Percentiles rank a stretch among this genome's conserved stretches.
Evolutionary conservation across 2,329 filamentous ascomycete genomes (phyloP).

Genomic region (Pestalotiopsis sp.): DNA sequence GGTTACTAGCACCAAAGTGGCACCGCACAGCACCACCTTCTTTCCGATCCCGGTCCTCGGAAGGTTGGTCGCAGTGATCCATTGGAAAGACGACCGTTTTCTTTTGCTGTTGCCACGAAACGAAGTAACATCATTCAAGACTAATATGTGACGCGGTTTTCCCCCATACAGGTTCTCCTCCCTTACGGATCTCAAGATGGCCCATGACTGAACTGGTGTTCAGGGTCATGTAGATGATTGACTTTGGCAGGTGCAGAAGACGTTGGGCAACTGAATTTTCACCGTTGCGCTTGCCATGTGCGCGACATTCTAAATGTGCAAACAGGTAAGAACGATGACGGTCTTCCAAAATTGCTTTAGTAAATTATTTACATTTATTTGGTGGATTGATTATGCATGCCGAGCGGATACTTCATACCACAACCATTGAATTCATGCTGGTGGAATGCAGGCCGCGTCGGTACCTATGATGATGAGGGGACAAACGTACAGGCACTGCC

Average conservation of each 20-base stretch:
- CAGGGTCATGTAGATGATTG: background rate
- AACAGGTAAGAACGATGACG: background rate
- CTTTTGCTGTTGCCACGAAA: background rate
- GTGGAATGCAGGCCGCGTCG: background rate
- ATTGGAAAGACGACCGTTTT: background rate
- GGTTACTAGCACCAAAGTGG: background rate
- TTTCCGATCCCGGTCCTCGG: background rate
- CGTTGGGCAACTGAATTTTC: background rate
- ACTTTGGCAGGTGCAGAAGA: background rate
- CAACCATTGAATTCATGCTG: background rate
- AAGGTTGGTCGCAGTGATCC: background rate
- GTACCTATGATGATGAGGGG: background rate
- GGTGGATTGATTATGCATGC: background rate
- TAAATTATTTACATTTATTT: background rate
- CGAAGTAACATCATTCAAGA: background rate
- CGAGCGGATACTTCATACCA: background rate
- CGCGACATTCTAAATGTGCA: background rate
- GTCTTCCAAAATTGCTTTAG: background rate
- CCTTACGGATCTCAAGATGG: background rate
- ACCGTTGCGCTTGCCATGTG: background rate
- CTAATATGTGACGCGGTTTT: background rate
- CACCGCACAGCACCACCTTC: background rate
- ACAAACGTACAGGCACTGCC: background rate
- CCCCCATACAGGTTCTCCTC: background rate
- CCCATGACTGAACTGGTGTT: background rate